Evolutionary conservation across 129 eudicot species (phyloP).

Genomic region (Ambrosia artemisiifolia): DNA sequence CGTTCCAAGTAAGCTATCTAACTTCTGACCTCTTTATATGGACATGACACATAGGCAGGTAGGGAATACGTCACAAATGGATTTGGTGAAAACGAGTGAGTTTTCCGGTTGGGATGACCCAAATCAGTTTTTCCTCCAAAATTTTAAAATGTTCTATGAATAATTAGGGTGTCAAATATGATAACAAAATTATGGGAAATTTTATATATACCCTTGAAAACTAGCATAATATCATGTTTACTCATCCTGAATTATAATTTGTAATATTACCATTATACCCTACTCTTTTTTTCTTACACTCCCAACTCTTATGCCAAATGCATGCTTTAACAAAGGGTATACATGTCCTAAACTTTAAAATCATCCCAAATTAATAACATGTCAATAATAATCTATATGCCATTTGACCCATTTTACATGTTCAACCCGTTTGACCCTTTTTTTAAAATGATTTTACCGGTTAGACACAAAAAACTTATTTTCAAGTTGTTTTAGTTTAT

Average conservation of each 20-base stretch:
- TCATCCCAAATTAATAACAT: no score
- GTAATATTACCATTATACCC: no score
- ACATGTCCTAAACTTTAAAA: no score
- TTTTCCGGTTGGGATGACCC: not conserved
- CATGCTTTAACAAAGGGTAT: no score
- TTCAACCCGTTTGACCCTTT: not conserved
- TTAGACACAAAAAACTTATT: no score
- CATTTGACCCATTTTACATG: not conserved
- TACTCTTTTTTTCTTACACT: no score
- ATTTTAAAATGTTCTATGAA: not conserved
- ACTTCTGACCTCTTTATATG: not conserved
- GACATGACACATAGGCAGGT: not conserved
- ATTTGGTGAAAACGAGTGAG: not conserved
- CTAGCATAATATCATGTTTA: no score
- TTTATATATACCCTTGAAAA: no score
- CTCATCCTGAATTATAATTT: no score
- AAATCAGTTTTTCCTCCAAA: not conserved
- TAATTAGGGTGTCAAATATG: not conserved
- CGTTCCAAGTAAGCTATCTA: slow-evolving; percentile 54
- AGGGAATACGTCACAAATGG: not conserved
- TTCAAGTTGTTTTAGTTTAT: not conserved
- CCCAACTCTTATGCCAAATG: no score
- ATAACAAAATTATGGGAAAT: not conserved
- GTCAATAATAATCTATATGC: not conserved
- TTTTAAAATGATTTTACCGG: not conserved